phyloP scores from a whole-genome alignment of 768 basidiomycete species.

The Punctularia strigosozonata region DNA sequence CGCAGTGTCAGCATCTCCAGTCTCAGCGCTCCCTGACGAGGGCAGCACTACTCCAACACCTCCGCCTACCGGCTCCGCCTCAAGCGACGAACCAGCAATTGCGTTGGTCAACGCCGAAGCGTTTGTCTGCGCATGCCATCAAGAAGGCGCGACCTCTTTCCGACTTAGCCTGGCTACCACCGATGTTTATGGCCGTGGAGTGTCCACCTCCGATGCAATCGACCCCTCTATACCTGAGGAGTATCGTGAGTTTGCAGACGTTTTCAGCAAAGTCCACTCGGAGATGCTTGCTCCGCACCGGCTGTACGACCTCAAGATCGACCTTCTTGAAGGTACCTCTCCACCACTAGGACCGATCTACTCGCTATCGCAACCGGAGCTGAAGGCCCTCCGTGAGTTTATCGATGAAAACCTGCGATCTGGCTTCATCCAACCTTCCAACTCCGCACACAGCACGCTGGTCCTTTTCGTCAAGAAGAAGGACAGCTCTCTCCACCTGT shows the following conservation, averaged over 20 bases:
- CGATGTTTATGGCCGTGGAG: not conserved
- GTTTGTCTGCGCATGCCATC: constrained; percentile 2
- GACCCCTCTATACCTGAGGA: constrained; percentile 4
- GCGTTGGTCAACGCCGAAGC: constrained; percentile 5
- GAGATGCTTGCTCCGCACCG: constrained; percentile 21
- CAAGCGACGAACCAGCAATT: constrained; percentile 1
- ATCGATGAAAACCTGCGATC: constrained; percentile 19
- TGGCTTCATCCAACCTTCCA: constrained; percentile 25
- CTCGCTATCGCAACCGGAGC: constrained; percentile 15
- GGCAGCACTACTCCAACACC: not conserved
- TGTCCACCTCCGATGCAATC: not conserved
- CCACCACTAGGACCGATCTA: constrained; percentile 22
- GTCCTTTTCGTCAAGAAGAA: constrained; percentile 19
- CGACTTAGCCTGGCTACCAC: not conserved
- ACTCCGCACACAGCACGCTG: constrained; percentile 13
- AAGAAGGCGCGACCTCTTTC: constrained; percentile 1
- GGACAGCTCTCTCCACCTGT: constrained; percentile 18
- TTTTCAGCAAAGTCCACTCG: constrained; percentile 12
- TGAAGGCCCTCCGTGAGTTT: constrained; percentile 14
- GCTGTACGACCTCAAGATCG: constrained; percentile 23
- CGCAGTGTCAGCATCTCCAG: no score
- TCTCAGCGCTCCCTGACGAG: no score
- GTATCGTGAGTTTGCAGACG: constrained; percentile 9
- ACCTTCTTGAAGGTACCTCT: constrained; percentile 17
- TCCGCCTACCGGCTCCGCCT: not conserved